Percentiles rank a stretch among this genome's conserved stretches.
Evolutionary conservation across 2,329 filamentous ascomycete species (phyloP).

Genomic region (Aspergillus cejpii): DNA sequence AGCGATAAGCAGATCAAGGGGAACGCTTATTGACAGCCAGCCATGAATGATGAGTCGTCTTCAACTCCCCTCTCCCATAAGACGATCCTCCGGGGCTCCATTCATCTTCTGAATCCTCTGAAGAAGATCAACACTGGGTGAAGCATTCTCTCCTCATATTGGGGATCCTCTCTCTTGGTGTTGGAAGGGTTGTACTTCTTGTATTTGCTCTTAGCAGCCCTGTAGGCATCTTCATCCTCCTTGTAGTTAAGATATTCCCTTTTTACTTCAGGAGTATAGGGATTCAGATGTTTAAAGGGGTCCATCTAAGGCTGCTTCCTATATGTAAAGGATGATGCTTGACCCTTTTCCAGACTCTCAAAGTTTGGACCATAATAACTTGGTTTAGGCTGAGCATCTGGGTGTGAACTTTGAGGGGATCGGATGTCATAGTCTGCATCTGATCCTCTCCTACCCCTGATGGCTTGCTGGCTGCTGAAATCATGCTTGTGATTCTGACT

Average conservation of each 20-base stretch:
- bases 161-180: too few species aligned
- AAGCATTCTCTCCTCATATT: too few species aligned
- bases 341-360: background rate
- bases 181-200: too few species aligned
- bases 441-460: background rate
- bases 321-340: background rate
- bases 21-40: too few species aligned
- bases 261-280: background rate
- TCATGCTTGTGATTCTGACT: background rate
- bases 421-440: background rate
- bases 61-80: too few species aligned
- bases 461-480: background rate
- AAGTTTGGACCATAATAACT: conserved; percentile 6
- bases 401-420: background rate
- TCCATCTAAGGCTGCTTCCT: background rate
- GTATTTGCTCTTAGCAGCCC: too few species aligned
- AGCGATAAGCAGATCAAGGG: too few species aligned
- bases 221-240: background rate
- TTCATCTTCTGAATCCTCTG: too few species aligned
- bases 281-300: background rate
- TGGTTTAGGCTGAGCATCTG: background rate
- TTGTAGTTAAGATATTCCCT: background rate
- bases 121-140: too few species aligned
- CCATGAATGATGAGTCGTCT: too few species aligned
- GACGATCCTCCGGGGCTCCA: too few species aligned